These are phyloP conservation scores for Penicillium sp. DNA, from an alignment of 2,329 filamentous ascomycete genomes.

Conservation along the genomic window DNA sequence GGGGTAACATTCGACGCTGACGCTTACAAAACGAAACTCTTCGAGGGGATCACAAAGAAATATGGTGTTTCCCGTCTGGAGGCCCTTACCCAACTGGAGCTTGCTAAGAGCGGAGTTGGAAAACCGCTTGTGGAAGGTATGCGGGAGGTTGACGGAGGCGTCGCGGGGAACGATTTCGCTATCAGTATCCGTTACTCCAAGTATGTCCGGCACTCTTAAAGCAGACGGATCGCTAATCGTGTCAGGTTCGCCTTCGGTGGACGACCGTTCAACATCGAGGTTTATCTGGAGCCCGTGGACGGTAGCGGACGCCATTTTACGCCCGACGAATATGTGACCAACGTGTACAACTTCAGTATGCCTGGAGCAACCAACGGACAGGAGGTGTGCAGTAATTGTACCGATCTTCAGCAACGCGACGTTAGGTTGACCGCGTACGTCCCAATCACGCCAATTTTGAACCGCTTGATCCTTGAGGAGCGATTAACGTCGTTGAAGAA, in stretches of 20 bases:
- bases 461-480: constrained; percentile 1
- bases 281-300: constrained; percentile 2
- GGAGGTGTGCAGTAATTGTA: constrained; percentile 5
- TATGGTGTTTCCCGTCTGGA: constrained; percentile 5
- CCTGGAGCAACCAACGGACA: neutral
- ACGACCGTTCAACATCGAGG: constrained; percentile 5
- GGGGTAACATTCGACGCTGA: neutral
- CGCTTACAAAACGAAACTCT: neutral
- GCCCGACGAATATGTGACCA: neutral
- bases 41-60: neutral
- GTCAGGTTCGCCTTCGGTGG: constrained; percentile 9
- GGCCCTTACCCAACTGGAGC: constrained; percentile 1
- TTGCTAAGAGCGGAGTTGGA: neutral
- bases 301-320: neutral
- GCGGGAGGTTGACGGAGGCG: neutral
- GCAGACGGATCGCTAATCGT: neutral
- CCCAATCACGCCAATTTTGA: constrained; percentile 3
- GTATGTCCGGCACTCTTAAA: neutral
- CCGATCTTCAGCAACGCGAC: neutral
- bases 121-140: constrained; percentile 2
- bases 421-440: neutral
- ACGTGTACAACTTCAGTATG: constrained; percentile 11
- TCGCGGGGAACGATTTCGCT: constrained; percentile 1
- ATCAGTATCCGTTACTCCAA: constrained; percentile 8
- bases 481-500: neutral